Evolutionary conservation across 192 early-diverging fungal species (phyloP).

Genomic region (Piromyces finnis): DNA sequence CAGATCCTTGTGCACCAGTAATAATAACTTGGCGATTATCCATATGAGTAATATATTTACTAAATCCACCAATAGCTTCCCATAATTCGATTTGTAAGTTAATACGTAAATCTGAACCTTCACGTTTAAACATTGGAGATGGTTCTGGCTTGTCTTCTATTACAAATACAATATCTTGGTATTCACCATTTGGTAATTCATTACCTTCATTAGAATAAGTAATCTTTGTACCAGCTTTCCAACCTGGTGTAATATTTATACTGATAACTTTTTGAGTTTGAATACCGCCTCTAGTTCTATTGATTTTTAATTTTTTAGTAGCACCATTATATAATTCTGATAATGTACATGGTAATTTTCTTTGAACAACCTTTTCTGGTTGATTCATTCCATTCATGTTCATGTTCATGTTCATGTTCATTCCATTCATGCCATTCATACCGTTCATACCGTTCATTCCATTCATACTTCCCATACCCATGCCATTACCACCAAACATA

Average conservation of each 20-base stretch:
- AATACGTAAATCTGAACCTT: conserved; percentile 63
- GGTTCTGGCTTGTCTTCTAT: conserved; percentile 80
- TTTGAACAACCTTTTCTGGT: conserved; percentile 30
- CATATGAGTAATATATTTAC: conserved; percentile 48
- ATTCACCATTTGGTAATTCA: conserved; percentile 50
- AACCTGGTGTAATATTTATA: conserved; percentile 77
- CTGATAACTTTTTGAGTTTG: conserved; percentile 62
- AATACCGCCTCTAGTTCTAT: conserved; percentile 26
- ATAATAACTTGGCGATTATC: conserved; percentile 48
- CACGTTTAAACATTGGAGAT: conserved; percentile 53
- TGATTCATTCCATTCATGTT: conserved; percentile 1
- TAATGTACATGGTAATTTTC: conserved; percentile 57
- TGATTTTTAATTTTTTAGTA: conserved; percentile 87
- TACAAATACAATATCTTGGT: conserved; percentile 87
- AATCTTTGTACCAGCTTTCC: conserved; percentile 97
- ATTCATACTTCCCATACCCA: no score
- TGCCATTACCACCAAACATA: conserved; percentile 27
- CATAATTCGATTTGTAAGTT: conserved; percentile 34
- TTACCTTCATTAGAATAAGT: conserved; percentile 79
- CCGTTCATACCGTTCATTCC: no score
- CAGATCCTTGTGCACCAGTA: conserved; percentile 16
- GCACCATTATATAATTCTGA: conserved; percentile 81
- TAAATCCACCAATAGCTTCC: conserved; percentile 70
- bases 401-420: conserved; percentile 7
- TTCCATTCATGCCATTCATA: no score